phyloP scores from a whole-genome alignment of 2,329 filamentous ascomycete species.

The Pleochaeta shiraiana region DNA sequence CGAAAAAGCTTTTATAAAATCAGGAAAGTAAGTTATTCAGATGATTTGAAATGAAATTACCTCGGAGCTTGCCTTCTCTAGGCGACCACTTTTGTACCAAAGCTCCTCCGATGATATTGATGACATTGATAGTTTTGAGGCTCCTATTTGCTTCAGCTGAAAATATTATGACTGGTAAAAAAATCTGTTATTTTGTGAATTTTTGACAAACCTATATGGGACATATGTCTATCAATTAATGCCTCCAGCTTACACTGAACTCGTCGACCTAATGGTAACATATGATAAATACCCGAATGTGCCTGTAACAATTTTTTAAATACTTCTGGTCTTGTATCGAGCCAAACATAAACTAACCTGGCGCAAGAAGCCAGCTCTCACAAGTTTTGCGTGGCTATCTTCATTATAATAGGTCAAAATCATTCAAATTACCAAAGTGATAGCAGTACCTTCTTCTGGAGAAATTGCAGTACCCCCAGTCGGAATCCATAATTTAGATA shows the following conservation, averaged over 20 bases:
- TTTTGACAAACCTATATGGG: conserved; percentile 34
- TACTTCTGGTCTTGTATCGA: too few relatives aligned
- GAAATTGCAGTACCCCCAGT: conserved; percentile 42
- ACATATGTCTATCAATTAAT: conserved; percentile 81
- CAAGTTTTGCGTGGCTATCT: conserved; percentile 45
- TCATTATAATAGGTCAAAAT: conserved; percentile 3
- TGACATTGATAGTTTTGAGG: conserved; percentile 64
- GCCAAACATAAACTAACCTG: conserved; percentile 37
- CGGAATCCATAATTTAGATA: conserved; percentile 64
- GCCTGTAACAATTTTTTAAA: conserved; percentile 27
- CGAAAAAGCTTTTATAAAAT: conserved; percentile 41
- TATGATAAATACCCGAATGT: conserved; percentile 78
- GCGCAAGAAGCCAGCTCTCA: conserved; percentile 50
- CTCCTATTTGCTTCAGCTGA: conserved; percentile 26
- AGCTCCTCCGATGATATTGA: conserved; percentile 67
- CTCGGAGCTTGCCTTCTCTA: conserved; percentile 52
- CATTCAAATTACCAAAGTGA: not conserved
- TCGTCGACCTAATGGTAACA: conserved; percentile 66
- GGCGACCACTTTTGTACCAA: conserved; percentile 66
- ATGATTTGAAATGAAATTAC: conserved; percentile 22
- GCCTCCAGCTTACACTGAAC: conserved; percentile 76
- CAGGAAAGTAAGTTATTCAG: not conserved
- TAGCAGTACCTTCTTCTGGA: conserved; percentile 28
- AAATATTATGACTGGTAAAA: not conserved
- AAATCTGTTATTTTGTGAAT: not conserved